phyloP scores from a whole-genome alignment of 805 yeast species.

The Myxozyma udenii region DNA sequence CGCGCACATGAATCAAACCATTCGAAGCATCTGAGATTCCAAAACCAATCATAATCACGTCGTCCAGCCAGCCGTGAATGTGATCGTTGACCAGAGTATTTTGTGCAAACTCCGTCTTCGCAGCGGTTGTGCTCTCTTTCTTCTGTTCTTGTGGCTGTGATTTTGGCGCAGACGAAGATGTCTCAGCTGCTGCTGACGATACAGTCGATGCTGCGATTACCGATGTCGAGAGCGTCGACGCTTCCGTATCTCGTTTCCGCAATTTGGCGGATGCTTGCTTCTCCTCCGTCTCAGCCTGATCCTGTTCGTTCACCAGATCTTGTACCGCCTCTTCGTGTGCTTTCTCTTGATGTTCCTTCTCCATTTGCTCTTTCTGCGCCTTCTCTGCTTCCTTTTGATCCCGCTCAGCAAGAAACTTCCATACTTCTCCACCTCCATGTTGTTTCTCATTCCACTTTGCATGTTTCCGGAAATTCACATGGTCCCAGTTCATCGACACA shows the following conservation, averaged over 20 bases:
- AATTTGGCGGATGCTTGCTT: neutral
- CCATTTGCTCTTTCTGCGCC: neutral
- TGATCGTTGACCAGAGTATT: conserved; percentile 6
- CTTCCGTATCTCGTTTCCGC: neutral
- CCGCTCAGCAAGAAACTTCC: neutral
- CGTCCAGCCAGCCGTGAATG: conserved; percentile 20
- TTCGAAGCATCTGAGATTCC: conserved; percentile 11
- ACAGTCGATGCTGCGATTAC: neutral
- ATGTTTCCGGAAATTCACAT: conserved; percentile 3
- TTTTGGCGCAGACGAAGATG: neutral
- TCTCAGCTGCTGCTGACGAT: no score
- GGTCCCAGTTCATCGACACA: conserved; percentile 17
- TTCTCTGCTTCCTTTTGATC: neutral
- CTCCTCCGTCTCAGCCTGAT: neutral
- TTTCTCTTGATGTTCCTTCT: neutral
- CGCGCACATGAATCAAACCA: conserved; percentile 11
- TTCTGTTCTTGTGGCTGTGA: neutral
- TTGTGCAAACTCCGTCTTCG: neutral
- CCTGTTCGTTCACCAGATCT: no score
- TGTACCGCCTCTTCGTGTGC: neutral
- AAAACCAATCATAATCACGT: conserved; percentile 7
- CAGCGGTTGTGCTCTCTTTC: neutral
- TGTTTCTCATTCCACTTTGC: conserved; percentile 11
- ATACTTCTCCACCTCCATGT: conserved; percentile 19
- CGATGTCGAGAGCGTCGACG: neutral